Evolutionary conservation across 139 green algal genomes (phyloP), one percentile per base, ranked within the genome.

Genomic region (Tetradesmus obliquus): DNA sequence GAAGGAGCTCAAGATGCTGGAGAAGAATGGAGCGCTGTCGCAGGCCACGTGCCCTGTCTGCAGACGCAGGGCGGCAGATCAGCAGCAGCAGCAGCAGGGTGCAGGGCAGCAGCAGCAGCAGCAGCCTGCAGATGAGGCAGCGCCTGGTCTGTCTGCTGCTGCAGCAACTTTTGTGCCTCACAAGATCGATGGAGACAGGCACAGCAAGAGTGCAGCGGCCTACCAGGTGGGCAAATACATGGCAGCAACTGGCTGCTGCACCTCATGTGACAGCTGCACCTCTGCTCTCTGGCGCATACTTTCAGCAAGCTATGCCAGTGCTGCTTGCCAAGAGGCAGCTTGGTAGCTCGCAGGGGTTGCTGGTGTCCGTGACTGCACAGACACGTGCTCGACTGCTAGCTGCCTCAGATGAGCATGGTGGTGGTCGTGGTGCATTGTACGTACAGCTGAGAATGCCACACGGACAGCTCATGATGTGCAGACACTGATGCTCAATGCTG

Each of bases 31-130:
- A 54, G 80, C n/a, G 12, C 22, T 84, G 54, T 66, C 71, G 22
- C 55, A 84, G 53, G 15, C 22, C 7, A 22, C 17, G 80, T 86
- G 80, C n/a, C 80, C 80, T 66, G 80, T 86, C 24, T 86, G 80
- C 53, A 86, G 80, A 24, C 2, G 45, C 22, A 55, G 5, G 2
- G 17, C 15, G 10, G n/a, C 15, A n/a, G 53, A 58, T 6, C 45
- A 57, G 32, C 45, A 58, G 80, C 32, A 58, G 80, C 32, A 86
- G 80, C 32, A 86, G 45, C 32, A 55, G 79, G 45, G 13, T 19
- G 79, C 19, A 53, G 86, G 13, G 45, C 57, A 45, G n/a, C 57
- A 10, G 79, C 54, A 72, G 66, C 6, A 53, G 66, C 15, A 82
- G 24, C 12, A 2, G 53, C 51, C 60, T n/a, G 17, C 3, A 19